A percentile compares a stretch with the other conserved stretches of the same genome.
Evolutionary conservation across 2,329 filamentous ascomycete species (phyloP).

Genomic region (Colletotrichum horii): DNA sequence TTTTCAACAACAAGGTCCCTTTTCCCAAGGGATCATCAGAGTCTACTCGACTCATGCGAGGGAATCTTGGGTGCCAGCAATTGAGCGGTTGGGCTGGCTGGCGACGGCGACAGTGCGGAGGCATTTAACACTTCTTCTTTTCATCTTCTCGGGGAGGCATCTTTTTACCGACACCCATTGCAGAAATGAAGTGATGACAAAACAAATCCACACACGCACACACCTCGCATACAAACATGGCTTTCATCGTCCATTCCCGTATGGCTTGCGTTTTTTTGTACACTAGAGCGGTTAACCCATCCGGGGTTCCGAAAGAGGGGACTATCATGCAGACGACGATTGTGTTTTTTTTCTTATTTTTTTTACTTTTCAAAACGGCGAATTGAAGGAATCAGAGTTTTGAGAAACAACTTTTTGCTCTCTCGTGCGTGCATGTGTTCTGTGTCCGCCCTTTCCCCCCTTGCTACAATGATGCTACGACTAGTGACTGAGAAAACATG

Average conservation of each 20-base stretch:
- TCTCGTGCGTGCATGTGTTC: neutral
- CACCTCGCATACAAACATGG: neutral
- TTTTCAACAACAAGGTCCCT: neutral
- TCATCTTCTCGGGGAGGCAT: constrained; percentile 14
- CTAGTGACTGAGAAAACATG: neutral
- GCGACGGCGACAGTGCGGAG: neutral
- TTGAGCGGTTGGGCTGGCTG: neutral
- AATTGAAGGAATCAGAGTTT: constrained; percentile 12
- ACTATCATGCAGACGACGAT: constrained; percentile 16
- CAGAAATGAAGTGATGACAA: constrained; percentile 23
- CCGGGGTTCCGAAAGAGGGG: neutral
- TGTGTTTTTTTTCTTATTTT: neutral
- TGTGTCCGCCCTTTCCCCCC: neutral
- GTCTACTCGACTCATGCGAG: neutral
- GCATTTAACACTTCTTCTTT: neutral
- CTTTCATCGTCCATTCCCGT: neutral
- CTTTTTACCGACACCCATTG: constrained; percentile 6
- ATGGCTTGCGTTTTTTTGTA: constrained; percentile 11
- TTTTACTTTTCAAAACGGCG: constrained; percentile 13
- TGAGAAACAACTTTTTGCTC: neutral
- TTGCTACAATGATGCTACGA: neutral
- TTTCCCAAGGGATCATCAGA: neutral
- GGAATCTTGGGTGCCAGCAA: neutral
- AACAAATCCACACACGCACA: neutral
- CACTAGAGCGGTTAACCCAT: constrained; percentile 5